Percentiles rank a stretch among this genome's conserved stretches.
Evolutionary conservation across 73 alveolate genomes (phyloP).

Genomic region (Paramecium tetraurelia): DNA sequence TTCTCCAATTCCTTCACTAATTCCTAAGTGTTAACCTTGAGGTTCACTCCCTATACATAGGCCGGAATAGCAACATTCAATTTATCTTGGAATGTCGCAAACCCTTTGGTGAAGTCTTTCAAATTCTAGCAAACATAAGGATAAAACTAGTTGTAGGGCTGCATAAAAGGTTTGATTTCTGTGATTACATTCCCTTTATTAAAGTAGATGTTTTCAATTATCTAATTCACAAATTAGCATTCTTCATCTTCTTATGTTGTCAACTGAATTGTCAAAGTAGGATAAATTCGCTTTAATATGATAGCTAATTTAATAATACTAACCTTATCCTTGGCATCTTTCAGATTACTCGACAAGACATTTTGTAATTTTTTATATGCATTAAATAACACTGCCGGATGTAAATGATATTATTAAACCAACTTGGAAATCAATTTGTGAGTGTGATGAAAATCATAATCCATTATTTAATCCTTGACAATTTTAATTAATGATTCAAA

Average conservation of each 20-base stretch:
- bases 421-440: not conserved
- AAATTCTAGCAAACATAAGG: not conserved
- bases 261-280: not conserved
- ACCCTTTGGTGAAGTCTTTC: not conserved
- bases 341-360: not conserved
- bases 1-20: not conserved
- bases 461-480: not conserved
- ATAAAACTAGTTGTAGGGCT: not conserved
- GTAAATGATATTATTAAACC: not conserved
- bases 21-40: not conserved
- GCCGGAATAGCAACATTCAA: not conserved
- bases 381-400: not conserved
- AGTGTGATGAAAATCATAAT: not conserved
- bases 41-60: not conserved
- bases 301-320: not conserved
- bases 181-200: not conserved
- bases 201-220: not conserved
- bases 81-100: not conserved
- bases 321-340: not conserved
- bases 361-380: not conserved
- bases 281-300: not conserved
- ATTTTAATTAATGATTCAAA: not conserved
- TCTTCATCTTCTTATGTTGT: not conserved
- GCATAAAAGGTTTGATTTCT: not conserved
- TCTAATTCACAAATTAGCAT: not conserved